Base-by-base conservation (phyloP, 1,139 yeast genomes). In the Groenewaldozyma auringiensis region DNA sequence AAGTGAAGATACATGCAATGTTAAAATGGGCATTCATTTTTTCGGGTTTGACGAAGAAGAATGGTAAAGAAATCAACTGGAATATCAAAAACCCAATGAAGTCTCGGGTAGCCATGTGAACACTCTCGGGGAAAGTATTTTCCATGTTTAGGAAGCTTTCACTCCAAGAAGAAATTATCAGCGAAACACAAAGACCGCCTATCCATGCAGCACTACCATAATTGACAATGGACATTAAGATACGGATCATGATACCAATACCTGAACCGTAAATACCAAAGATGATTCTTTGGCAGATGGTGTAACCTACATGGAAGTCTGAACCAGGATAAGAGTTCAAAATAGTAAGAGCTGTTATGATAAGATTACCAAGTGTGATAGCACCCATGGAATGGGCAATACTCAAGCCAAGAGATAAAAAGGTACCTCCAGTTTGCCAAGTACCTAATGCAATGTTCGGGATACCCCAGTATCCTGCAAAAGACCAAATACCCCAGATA, bases 301-400 rank as follows among this genome's bases (percentile, higher is more conserved):
- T 57, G 43, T 52, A 62, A 9, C 65, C 64, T 21, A 62, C 54
- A 45, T 61, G 64, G 54, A 57, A 62, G 38, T 51, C 51, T 6
- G 62, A 52, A 16, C 66, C 65, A 18, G 54, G 54, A 49, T 56
- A 62, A 17, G 62, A 59, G 44, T 57, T 56, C 13, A 56, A 38
- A 9, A 60, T 43, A 20, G 59, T 55, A 22, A 53, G 36, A n/a
- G 42, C 44, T 4, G 49, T 45, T 8, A 58, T 46, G 17, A 57
- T 42, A 37, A 49, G 38, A 36, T 56, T 53, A 4, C 55, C 59
- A 9, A 66, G 34, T 17, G 62, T 58, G 16, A 66, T 48, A 2
- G 63, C 62, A 14, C 68, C 68, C 61, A 66, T 64, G 2, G 66
- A 48, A 39, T 64, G 63, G 21, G 61, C 63, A 29, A 65, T 59